A percentile compares a stretch with the other conserved stretches of the same genome.
Evolutionary conservation across 192 early-diverging fungal genomes (phyloP).

Genomic region (Dispira simplex): DNA sequence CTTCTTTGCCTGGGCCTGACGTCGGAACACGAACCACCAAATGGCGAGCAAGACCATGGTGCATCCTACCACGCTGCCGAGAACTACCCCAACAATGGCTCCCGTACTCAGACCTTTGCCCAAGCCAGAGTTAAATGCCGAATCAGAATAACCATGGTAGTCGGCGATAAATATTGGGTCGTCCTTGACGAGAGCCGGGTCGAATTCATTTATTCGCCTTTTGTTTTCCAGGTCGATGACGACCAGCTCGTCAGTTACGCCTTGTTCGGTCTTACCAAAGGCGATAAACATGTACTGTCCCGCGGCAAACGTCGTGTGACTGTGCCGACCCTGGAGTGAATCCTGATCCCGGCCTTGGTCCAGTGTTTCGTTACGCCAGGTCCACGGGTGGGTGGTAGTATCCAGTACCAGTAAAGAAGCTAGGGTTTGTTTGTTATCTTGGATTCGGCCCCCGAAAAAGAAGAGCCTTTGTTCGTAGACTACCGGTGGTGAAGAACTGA

Average conservation of each 20-base stretch:
- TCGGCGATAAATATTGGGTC: too few species aligned
- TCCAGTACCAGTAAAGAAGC: neutral
- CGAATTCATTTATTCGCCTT: too few species aligned
- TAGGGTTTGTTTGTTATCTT: too few species aligned
- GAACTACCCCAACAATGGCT: neutral
- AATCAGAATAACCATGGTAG: too few species aligned
- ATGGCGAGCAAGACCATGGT: neutral
- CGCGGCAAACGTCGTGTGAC: neutral
- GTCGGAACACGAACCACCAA: neutral
- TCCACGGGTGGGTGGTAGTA: neutral
- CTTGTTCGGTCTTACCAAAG: neutral
- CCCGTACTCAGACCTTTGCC: too few species aligned
- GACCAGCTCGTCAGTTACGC: neutral
- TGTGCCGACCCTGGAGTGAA: neutral
- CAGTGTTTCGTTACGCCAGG: conserved; percentile 2
- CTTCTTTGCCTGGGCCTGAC: neutral
- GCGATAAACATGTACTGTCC: neutral
- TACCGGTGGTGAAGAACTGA: too few species aligned
- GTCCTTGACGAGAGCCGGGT: too few species aligned
- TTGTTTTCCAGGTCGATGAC: neutral
- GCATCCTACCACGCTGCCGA: neutral
- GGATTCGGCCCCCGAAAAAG: too few species aligned
- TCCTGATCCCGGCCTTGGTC: too few species aligned
- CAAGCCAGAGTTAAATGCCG: too few species aligned
- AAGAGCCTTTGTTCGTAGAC: too few species aligned